Conservation (phyloP, 805 yeast genomes). For the Candida ovalis region DNA sequence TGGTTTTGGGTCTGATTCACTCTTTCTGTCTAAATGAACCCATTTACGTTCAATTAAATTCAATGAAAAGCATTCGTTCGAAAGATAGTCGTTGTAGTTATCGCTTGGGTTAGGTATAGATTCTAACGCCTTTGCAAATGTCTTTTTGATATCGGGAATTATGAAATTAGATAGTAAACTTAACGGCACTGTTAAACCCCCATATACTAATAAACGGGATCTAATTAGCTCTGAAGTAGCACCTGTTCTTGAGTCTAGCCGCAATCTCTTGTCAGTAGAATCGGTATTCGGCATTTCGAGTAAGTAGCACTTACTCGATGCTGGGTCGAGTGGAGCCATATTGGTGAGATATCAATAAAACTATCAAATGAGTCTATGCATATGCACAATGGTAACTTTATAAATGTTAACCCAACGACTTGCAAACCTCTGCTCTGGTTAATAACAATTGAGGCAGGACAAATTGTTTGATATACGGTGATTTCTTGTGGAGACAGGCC, state of each 20-base stretch:
- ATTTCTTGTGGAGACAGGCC: no score
- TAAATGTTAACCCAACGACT: no score
- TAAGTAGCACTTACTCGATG: constrained; percentile 57
- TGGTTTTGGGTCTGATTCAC: constrained; percentile 26
- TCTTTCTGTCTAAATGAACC: constrained; percentile 38
- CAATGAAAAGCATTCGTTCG: constrained; percentile 61
- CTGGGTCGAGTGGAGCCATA: constrained; percentile 64
- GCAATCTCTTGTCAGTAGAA: constrained; percentile 46
- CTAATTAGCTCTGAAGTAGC: constrained; percentile 55
- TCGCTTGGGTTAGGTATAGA: constrained; percentile 1
- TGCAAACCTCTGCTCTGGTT: no score
- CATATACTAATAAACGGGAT: constrained; percentile 60
- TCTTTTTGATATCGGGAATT: constrained; percentile 35
- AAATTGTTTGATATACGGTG: no score
- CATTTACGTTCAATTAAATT: constrained; percentile 58
- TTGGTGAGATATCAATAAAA: no score
- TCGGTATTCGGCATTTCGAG: constrained; percentile 52
- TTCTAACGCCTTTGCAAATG: constrained; percentile 27
- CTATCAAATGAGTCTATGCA: no score
- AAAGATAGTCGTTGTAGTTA: constrained; percentile 37
- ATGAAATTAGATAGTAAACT: constrained; percentile 38
- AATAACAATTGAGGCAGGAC: no score
- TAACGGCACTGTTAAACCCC: constrained; percentile 64
- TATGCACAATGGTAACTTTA: no score
- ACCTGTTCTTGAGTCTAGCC: constrained; percentile 64